Percentiles rank a stretch among this genome's conserved stretches.
Evolutionary conservation across 1,284 basidiomycete genomes (phyloP).

Genomic region (Moesziomyces globuligerus): DNA sequence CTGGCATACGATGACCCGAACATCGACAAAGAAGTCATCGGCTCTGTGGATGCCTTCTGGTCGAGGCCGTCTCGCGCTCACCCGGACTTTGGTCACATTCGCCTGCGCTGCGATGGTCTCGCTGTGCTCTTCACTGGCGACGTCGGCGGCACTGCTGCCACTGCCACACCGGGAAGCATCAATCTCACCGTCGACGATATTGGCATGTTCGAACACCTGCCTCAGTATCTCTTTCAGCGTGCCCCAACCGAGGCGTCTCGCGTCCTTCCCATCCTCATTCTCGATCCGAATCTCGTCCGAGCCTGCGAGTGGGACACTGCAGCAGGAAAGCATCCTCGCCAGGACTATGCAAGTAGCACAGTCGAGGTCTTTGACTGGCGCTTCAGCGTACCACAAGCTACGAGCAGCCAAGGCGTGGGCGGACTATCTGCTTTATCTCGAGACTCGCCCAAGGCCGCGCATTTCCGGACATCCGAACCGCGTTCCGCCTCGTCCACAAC

Average conservation of each 20-base stretch:
- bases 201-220: conserved; percentile 41
- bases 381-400: conserved; percentile 6
- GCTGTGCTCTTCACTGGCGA: conserved; percentile 6
- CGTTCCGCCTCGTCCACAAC: conserved; percentile 11
- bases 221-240: conserved; percentile 12
- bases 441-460: conserved; percentile 11
- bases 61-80: conserved; percentile 37
- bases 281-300: conserved; percentile 32
- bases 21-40: neutral
- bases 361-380: conserved; percentile 49
- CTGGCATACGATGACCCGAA: conserved; percentile 38
- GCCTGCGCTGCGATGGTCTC: conserved; percentile 36
- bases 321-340: conserved; percentile 8
- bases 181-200: conserved; percentile 24
- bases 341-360: conserved; percentile 33
- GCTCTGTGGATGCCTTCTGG: conserved; percentile 42
- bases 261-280: conserved; percentile 34
- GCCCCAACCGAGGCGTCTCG: conserved; percentile 15
- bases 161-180: neutral
- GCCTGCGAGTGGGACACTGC: neutral
- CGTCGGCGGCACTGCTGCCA: neutral
- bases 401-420: neutral
- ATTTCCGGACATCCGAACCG: conserved; percentile 17
- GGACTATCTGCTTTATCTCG: neutral
- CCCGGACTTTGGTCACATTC: conserved; percentile 51